Base-by-base conservation (phyloP, 2,329 filamentous ascomycete species). In the Trichoderma atrobrunneum region DNA sequence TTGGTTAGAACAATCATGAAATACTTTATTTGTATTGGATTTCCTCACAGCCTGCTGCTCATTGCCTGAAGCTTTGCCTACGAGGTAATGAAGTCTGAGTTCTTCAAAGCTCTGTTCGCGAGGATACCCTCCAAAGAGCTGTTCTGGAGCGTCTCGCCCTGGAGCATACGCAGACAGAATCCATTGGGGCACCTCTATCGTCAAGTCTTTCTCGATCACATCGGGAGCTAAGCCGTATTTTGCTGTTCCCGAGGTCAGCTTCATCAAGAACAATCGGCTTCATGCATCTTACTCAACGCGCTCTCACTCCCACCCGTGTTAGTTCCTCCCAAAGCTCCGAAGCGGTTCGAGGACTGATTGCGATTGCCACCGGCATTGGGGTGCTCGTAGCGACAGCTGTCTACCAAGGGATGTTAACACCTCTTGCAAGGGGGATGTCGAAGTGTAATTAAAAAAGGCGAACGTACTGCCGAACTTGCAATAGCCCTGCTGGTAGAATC, bases 41-140 rank as follows among this genome's bases (percentile, higher is more conserved):
- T 21, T 32, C 12, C 84, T 70, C 80, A 89, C 87, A 69, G 86
- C 87, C 70, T 84, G 82, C 70, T 87, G 83, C 14, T 84, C 82
- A 71, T 90, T 92, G 1, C 92, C 92, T 8, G 87, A 78, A 10
- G 88, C 87, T 54, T 86, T 84, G 2, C 88, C 88, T 67, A 79
- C 78, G 77, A 90, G 84, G 78, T 95, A 95, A 78, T 94, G 91
- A 26, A 95, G 79, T 64, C 94, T 88, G 79, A 97, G 88, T 81
- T 98, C 95, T 80, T 98, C 95, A 54, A 92, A 92, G 78, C 94
- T 97, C 80, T 94, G 92, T 80, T 98, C 95, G 21, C 94, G 88
- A 7, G 89, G 86, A 59, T 86, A 87, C 1, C 94, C 94, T 67
- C 94, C 94, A 77, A 97, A 95, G 1, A 98, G 86, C 81, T 97